phyloP scores from a whole-genome alignment of 75 land plant species.

The Larix kaempferi region DNA sequence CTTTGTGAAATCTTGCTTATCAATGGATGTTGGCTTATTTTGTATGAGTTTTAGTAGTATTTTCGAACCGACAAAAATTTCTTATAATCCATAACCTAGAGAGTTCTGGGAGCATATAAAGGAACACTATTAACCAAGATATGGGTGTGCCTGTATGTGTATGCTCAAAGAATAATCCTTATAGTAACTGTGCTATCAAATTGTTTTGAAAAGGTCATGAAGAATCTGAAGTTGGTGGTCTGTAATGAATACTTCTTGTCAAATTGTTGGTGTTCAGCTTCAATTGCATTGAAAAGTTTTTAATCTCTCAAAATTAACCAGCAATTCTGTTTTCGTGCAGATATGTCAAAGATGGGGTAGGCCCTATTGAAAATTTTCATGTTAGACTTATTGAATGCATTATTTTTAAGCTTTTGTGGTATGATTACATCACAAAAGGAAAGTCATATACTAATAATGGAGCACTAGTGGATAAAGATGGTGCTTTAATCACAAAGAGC shows the following conservation, averaged over 20 bases:
- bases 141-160: too few species aligned
- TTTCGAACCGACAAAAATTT: too few species aligned
- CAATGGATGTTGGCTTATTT: conserved; percentile 1
- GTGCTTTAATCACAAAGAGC: background rate
- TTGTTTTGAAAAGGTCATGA: too few species aligned
- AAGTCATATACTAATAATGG: conserved; percentile 14
- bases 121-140: too few species aligned
- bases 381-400: conserved; percentile 41
- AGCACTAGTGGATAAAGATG: background rate
- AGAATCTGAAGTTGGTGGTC: too few species aligned
- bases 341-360: conserved; percentile 32
- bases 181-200: too few species aligned
- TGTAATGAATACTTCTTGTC: background rate
- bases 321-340: conserved; percentile 28
- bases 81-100: too few species aligned
- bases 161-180: too few species aligned
- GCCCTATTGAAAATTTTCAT: conserved; percentile 22
- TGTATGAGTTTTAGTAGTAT: background rate
- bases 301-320: background rate
- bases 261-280: background rate
- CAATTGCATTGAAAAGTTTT: background rate
- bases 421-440: conserved; percentile 37
- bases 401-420: conserved; percentile 65
- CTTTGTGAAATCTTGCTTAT: background rate
- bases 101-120: too few species aligned